Percentiles rank a stretch among this genome's conserved stretches.
These are phyloP conservation scores for Geotrichum aggregatum DNA, from an alignment of 1,139 yeast species.

Conservation along the genomic window DNA sequence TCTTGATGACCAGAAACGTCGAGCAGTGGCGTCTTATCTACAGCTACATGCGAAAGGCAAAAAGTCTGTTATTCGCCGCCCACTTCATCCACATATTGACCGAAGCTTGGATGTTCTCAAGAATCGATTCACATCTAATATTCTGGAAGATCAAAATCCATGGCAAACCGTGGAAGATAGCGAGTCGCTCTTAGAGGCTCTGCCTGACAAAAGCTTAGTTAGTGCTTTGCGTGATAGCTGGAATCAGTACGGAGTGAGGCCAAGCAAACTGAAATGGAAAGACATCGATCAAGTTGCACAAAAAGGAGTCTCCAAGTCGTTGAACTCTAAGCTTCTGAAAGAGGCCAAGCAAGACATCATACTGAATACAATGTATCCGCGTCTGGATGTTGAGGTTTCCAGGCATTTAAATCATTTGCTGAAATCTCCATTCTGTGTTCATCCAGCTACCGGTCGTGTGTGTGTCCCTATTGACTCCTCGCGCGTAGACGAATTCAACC, in stretches of 20 bases:
- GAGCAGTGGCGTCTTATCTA: constrained; percentile 76
- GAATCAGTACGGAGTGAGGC: constrained; percentile 15
- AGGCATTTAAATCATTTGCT: constrained; percentile 84
- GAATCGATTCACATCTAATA: constrained; percentile 57
- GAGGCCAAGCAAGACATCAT: constrained; percentile 85
- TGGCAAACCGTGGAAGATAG: constrained; percentile 56
- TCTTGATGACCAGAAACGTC: constrained; percentile 67
- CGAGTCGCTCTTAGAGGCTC: constrained; percentile 55
- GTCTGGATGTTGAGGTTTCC: constrained; percentile 90
- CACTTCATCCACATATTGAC: constrained; percentile 74
- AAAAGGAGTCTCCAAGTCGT: constrained; percentile 44
- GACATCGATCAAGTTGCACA: constrained; percentile 66
- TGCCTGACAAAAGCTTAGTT: constrained; percentile 57
- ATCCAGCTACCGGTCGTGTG: constrained; percentile 92
- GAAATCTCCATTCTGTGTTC: constrained; percentile 97
- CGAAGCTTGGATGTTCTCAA: constrained; percentile 69
- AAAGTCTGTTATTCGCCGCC: constrained; percentile 58
- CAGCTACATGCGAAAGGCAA: constrained; percentile 55
- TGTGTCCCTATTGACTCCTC: constrained; percentile 87
- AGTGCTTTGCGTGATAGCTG: constrained; percentile 48
- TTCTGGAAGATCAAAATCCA: constrained; percentile 81
- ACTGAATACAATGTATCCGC: constrained; percentile 77
- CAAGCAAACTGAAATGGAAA: constrained; percentile 50
- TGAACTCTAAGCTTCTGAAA: constrained; percentile 42
- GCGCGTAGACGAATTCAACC: constrained; percentile 59